Percentiles rank a stretch among this genome's conserved stretches.
Evolutionary conservation across 805 yeast species (phyloP).

Genomic region (Pichia kluyveri): DNA sequence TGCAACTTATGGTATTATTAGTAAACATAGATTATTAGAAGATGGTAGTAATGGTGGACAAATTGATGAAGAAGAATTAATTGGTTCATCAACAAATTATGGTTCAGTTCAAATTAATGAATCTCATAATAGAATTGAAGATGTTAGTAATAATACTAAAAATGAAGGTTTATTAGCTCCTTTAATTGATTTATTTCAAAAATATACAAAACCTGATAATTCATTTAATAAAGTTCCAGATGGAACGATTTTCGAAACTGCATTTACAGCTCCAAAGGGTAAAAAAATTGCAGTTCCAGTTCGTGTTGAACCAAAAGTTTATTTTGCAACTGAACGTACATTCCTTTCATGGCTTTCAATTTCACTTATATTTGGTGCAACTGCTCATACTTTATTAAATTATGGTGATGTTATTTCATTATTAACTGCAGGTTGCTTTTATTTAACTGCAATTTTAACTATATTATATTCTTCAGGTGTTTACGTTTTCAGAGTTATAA

Average conservation of each 20-base stretch:
- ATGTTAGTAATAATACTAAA: conserved; percentile 6
- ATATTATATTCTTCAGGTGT: conserved; percentile 61
- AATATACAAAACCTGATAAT: conserved; percentile 28
- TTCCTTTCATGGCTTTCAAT: conserved; percentile 90
- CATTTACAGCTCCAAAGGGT: conserved; percentile 73
- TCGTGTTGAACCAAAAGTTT: conserved; percentile 97
- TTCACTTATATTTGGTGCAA: conserved; percentile 78
- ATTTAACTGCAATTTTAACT: conserved; percentile 67
- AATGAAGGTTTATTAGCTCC: conserved; percentile 12
- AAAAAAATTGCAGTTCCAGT: conserved; percentile 87
- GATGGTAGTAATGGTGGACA: conserved; percentile 48
- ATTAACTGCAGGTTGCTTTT: conserved; percentile 81
- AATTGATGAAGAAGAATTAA: conserved; percentile 62
- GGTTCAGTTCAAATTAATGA: conserved; percentile 26
- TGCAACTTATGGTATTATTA: conserved; percentile 55
- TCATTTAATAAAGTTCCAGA: conserved; percentile 48
- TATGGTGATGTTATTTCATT: conserved; percentile 73
- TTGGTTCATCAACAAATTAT: conserved; percentile 25
- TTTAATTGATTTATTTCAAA: conserved; percentile 10
- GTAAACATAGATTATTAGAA: conserved; percentile 26
- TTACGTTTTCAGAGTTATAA: conserved; percentile 74
- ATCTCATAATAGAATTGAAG: conserved; percentile 22
- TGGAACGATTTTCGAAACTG: conserved; percentile 54
- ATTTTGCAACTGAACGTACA: conserved; percentile 96
- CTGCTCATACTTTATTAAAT: conserved; percentile 77